A percentile compares a stretch with the other conserved stretches of the same genome.
phyloP scores from a whole-genome alignment of 1,284 basidiomycete species.

The Sparassis latifolia region DNA sequence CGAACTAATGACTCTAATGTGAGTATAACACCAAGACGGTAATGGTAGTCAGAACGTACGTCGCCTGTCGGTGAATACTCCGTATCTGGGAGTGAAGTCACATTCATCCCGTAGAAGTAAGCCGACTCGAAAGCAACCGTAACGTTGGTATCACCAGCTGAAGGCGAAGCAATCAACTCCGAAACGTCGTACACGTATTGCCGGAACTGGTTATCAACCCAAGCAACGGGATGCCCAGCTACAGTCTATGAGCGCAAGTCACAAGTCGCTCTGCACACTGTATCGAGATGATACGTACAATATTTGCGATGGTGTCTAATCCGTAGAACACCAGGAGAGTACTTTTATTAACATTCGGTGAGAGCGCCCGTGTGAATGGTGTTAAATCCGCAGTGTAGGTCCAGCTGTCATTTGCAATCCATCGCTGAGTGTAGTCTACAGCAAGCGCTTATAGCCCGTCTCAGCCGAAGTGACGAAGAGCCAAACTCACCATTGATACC shows the following conservation, averaged over 20 bases:
- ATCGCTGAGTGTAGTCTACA: constrained; percentile 49
- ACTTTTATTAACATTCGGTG: constrained; percentile 13
- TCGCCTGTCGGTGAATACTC: constrained; percentile 32
- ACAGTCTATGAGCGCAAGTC: constrained; percentile 31
- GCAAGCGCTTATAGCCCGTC: not conserved
- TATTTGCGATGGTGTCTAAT: constrained; percentile 52
- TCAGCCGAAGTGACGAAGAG: not conserved
- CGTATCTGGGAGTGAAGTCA: constrained; percentile 40
- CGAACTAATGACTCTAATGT: constrained; percentile 29
- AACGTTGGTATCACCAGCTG: constrained; percentile 32
- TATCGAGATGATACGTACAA: constrained; percentile 23
- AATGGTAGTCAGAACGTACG: constrained; percentile 12
- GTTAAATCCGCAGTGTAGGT: constrained; percentile 52
- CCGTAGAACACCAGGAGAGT: constrained; percentile 53
- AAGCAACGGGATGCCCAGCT: constrained; percentile 43
- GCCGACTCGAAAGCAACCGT: constrained; percentile 50
- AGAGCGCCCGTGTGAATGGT: constrained; percentile 28
- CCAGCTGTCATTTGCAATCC: constrained; percentile 56
- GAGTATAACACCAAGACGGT: not conserved
- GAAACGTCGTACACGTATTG: constrained; percentile 51
- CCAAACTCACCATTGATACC: constrained; percentile 41
- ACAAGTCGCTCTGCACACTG: not conserved
- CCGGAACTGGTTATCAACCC: constrained; percentile 54
- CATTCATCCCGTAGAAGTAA: constrained; percentile 45
- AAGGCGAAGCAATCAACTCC: constrained; percentile 29